Conservation (phyloP, 140 eudicot genomes). For the Stevia rebaudiana region DNA sequence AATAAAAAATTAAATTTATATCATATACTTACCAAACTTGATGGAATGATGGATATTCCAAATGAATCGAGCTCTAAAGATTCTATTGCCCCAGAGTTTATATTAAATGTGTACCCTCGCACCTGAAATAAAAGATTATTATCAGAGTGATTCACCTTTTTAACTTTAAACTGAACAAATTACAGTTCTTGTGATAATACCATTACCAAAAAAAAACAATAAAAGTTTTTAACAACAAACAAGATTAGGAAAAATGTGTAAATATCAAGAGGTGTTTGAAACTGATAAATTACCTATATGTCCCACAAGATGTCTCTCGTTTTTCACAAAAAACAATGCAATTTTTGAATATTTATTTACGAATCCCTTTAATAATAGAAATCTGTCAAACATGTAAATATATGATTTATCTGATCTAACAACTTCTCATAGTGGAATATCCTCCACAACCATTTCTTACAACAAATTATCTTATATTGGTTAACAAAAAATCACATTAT, state of each 20-base stretch:
- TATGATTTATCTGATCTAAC: not conserved
- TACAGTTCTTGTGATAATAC: not conserved
- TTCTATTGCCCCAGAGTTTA: slow-evolving; percentile 65
- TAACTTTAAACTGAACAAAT: not conserved
- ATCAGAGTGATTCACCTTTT: not conserved
- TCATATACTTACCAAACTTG: slow-evolving; percentile 62
- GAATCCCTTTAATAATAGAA: not conserved
- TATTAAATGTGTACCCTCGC: slow-evolving; percentile 69
- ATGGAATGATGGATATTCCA: slow-evolving; percentile 78
- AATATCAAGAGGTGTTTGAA: not conserved
- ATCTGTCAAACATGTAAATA: not conserved
- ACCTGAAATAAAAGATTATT: slow-evolving; percentile 39
- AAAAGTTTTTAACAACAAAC: not conserved
- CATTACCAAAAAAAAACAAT: not conserved
- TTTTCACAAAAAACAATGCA: not conserved
- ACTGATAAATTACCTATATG: not conserved
- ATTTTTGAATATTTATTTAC: not conserved
- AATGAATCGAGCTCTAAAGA: slow-evolving; percentile 77
- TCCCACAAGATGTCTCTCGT: not conserved
- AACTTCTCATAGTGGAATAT: not conserved
- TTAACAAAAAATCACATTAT: not conserved
- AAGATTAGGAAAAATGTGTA: not conserved
- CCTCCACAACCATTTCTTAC: not conserved
- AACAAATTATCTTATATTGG: not conserved
- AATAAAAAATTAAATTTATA: not conserved